These are phyloP conservation scores for Cystobasidium onofrii DNA, from an alignment of 768 basidiomycete genomes.

Conservation along the genomic window DNA sequence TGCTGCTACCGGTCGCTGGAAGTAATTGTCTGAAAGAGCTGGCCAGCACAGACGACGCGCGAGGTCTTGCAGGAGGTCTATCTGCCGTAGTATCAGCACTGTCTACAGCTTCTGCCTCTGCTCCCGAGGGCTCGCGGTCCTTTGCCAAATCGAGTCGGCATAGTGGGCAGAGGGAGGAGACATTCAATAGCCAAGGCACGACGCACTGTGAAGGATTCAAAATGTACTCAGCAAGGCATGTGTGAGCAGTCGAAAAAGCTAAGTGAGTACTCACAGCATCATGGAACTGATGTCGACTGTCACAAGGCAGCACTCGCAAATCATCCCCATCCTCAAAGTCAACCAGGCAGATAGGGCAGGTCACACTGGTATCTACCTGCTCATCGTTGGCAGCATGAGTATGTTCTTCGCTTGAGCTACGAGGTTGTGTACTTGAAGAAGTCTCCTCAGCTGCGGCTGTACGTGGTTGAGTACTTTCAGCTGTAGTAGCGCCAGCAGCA, in stretches of 20 bases:
- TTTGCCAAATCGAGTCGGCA: slow-evolving; percentile 53
- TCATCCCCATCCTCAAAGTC: slow-evolving; percentile 94
- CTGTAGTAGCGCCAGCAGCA: background rate
- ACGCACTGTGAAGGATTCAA: slow-evolving; percentile 32
- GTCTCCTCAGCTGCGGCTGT: background rate
- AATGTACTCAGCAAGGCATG: too few relatives aligned
- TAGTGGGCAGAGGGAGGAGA: slow-evolving; percentile 83
- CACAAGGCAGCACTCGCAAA: slow-evolving; percentile 79
- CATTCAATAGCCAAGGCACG: slow-evolving; percentile 65
- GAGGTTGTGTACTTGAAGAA: background rate
- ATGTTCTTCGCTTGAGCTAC: background rate
- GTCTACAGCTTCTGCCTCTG: background rate
- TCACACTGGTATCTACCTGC: slow-evolving; percentile 43
- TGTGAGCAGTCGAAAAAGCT: too few relatives aligned
- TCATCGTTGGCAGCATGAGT: background rate
- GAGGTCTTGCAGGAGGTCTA: background rate
- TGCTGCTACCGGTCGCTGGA: background rate
- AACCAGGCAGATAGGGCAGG: slow-evolving; percentile 88
- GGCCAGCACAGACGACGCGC: background rate
- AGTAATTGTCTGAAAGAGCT: background rate
- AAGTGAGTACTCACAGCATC: slow-evolving; percentile 49
- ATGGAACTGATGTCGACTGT: slow-evolving; percentile 84
- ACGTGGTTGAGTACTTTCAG: background rate
- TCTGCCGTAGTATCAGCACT: background rate
- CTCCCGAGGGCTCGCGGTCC: slow-evolving; percentile 12